Conservation (phyloP, 139 green algal species). For the Chlorella vulgaris region DNA sequence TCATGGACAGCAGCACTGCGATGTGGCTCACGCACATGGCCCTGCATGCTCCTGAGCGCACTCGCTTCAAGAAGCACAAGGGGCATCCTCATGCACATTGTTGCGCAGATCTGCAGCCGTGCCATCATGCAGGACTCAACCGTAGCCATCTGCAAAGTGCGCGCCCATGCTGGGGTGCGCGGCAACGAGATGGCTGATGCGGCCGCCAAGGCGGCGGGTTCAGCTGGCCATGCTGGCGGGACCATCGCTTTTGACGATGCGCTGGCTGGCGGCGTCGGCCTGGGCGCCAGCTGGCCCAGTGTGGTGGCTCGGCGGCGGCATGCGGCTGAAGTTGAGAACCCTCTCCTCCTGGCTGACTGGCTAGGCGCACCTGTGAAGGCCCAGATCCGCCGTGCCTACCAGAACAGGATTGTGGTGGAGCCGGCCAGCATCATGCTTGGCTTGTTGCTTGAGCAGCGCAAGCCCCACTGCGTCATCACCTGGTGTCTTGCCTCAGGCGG, state of each 20-base stretch:
- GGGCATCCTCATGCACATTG: neutral
- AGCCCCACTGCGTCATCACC: neutral
- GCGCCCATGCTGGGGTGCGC: neutral
- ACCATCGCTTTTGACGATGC: neutral
- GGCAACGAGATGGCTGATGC: neutral
- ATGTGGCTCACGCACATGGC: neutral
- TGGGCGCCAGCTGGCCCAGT: neutral
- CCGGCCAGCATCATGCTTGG: neutral
- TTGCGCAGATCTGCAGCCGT: neutral
- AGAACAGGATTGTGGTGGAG: neutral
- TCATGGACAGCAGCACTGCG: neutral
- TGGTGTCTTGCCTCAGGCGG: neutral
- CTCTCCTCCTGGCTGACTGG: neutral
- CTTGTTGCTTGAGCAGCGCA: neutral
- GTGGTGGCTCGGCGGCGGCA: neutral
- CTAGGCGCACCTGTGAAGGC: neutral
- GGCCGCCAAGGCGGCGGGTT: neutral
- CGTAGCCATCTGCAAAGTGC: neutral
- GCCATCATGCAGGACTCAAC: neutral
- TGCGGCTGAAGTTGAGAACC: neutral
- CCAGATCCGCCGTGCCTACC: neutral
- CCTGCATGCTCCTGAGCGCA: neutral
- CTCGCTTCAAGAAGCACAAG: neutral
- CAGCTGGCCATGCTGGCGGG: neutral
- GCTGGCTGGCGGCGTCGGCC: neutral